Percentiles rank a stretch among this genome's conserved stretches.
phyloP scores from a whole-genome alignment of 805 yeast species.

The Saccharomycopsis malanga region DNA sequence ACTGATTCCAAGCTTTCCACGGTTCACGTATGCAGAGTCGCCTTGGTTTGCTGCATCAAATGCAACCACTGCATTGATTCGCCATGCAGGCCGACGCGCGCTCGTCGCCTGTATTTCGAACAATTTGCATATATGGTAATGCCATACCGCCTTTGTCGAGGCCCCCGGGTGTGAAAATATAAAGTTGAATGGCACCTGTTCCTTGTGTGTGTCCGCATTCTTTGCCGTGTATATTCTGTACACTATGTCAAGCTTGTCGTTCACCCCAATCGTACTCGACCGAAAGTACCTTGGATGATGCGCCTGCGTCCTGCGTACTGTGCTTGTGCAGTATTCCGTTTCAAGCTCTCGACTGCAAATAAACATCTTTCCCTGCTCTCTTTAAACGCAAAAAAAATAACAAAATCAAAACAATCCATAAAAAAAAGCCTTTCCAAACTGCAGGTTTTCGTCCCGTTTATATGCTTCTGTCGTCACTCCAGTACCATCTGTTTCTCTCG shows the following conservation, averaged over 20 bases:
- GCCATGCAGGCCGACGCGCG: background rate
- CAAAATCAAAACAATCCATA: too few relatives aligned
- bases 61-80: background rate
- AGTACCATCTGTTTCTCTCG: too few relatives aligned
- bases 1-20: background rate
- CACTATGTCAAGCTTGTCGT: background rate
- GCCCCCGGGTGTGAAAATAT: background rate
- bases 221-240: background rate
- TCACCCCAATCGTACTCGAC: background rate
- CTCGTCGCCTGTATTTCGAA: background rate
- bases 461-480: too few relatives aligned
- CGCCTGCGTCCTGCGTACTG: background rate
- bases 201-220: background rate
- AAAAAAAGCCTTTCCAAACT: too few relatives aligned
- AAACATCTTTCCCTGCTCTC: too few relatives aligned
- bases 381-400: too few relatives aligned
- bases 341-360: too few relatives aligned
- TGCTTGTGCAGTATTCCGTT: too few relatives aligned
- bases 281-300: background rate
- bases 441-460: too few relatives aligned
- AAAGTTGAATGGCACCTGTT: background rate
- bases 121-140: background rate
- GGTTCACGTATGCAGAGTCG: background rate
- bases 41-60: background rate
- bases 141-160: background rate